Evolutionary conservation across 2,329 filamentous ascomycete species (phyloP).

Genomic region (Tolypocladium capitatum): DNA sequence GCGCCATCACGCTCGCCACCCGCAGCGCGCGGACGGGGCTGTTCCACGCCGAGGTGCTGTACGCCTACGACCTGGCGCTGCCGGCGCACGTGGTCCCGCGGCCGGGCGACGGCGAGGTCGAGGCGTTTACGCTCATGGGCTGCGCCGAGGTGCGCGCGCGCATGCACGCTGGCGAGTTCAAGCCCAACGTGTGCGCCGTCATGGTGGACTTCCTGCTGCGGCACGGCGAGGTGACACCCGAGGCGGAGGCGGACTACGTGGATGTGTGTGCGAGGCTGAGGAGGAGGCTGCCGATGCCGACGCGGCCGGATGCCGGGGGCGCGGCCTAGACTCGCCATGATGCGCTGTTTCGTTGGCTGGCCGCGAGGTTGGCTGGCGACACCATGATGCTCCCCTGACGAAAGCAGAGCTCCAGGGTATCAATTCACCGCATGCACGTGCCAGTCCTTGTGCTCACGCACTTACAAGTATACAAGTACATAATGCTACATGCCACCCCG

Average conservation of each 20-base stretch:
- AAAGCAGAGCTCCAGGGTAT: too few species aligned
- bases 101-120: constrained; percentile 67
- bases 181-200: constrained; percentile 69
- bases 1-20: constrained; percentile 22
- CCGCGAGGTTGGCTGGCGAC: too few species aligned
- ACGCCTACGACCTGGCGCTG: constrained; percentile 66
- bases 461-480: not conserved
- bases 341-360: too few species aligned
- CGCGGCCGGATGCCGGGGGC: constrained; percentile 10
- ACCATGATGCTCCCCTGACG: too few species aligned
- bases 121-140: constrained; percentile 56
- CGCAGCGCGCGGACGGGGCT: constrained; percentile 13
- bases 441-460: not conserved
- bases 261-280: constrained; percentile 44
- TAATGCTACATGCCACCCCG: not conserved
- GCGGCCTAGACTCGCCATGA: too few species aligned
- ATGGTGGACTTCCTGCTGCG: constrained; percentile 72
- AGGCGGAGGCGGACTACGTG: constrained; percentile 59
- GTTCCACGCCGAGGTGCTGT: constrained; percentile 32
- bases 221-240: constrained; percentile 59
- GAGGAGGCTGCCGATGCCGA: constrained; percentile 29
- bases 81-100: constrained; percentile 41
- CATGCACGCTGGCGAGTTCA: constrained; percentile 59
- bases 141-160: constrained; percentile 46
- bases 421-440: not conserved